Conservation (phyloP, 108 stramenopile genomes). For the Cyclostephanos tholiformis region DNA sequence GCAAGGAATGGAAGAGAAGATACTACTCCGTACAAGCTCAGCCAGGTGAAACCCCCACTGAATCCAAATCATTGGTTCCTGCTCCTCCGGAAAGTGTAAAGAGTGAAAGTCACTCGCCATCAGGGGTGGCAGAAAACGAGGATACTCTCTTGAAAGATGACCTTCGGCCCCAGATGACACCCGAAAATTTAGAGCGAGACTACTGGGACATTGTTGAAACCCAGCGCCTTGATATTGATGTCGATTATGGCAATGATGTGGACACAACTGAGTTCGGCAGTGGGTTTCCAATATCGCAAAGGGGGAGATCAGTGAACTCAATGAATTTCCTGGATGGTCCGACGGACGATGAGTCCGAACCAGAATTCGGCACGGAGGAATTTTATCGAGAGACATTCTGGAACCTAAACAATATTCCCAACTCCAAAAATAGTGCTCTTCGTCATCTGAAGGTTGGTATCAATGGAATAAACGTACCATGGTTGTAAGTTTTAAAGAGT, state of each 20-base stretch:
- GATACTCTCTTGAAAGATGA: slow-evolving; percentile 20
- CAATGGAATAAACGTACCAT: slow-evolving; percentile 97
- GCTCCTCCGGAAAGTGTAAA: neutral
- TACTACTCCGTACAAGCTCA: slow-evolving; percentile 49
- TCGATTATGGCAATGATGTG: slow-evolving; percentile 98
- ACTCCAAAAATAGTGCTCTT: slow-evolving; percentile 84
- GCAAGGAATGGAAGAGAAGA: slow-evolving; percentile 66
- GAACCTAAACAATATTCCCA: slow-evolving; percentile 99
- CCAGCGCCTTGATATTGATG: slow-evolving; percentile 62
- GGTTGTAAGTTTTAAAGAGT: slow-evolving; percentile 56
- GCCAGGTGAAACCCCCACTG: slow-evolving; percentile 24
- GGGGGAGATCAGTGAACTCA: slow-evolving; percentile 72
- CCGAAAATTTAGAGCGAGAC: slow-evolving; percentile 83
- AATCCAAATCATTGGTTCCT: neutral
- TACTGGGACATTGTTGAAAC: slow-evolving; percentile 97
- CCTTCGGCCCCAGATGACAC: slow-evolving; percentile 41
- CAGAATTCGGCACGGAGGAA: slow-evolving; percentile 81
- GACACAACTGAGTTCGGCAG: slow-evolving; percentile 86
- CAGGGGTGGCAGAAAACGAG: slow-evolving; percentile 10
- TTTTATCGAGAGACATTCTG: slow-evolving; percentile 92
- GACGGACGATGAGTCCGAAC: slow-evolving; percentile 63
- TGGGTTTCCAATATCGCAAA: slow-evolving; percentile 87
- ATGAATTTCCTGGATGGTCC: slow-evolving; percentile 36
- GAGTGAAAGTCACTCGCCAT: slow-evolving; percentile 9
- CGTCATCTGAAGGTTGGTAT: slow-evolving; percentile 89